Evolutionary conservation across 2,329 filamentous ascomycete species (phyloP).

Genomic region (Epichloe sibirici): DNA sequence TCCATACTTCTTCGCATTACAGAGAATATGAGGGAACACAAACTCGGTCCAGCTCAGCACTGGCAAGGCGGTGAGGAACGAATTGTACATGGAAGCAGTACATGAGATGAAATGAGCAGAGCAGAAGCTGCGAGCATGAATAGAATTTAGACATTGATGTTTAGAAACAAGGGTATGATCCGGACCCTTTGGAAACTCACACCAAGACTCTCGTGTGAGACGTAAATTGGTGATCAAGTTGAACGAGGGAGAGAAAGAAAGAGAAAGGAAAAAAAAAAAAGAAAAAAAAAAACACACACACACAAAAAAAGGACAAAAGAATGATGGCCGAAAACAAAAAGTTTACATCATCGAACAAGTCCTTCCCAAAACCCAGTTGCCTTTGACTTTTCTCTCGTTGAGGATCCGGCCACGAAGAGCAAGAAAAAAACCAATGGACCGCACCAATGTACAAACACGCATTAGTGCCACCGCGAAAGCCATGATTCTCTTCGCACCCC

Average conservation of each 20-base stretch:
- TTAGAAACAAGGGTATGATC: slow-evolving; percentile 1
- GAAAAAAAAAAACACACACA: too few relatives aligned
- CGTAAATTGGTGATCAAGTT: not conserved
- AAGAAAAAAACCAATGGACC: not conserved
- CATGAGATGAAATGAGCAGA: too few relatives aligned
- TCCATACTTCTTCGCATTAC: too few relatives aligned
- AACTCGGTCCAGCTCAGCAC: too few relatives aligned
- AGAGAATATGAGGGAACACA: too few relatives aligned
- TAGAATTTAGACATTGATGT: slow-evolving; percentile 7
- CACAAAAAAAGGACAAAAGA: not conserved
- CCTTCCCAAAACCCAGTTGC: slow-evolving; percentile 2
- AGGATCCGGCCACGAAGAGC: not conserved
- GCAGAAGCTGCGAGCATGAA: not conserved
- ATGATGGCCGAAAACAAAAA: not conserved
- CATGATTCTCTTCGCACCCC: not conserved
- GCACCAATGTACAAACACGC: not conserved
- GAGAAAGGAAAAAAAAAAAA: not conserved
- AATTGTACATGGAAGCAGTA: not conserved
- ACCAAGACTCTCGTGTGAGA: not conserved
- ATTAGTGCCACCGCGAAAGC: not conserved
- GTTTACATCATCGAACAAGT: not conserved
- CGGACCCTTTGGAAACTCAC: not conserved
- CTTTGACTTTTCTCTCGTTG: not conserved
- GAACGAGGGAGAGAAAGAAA: not conserved
- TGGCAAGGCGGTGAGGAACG: too few relatives aligned